phyloP scores from a whole-genome alignment of 2,329 filamentous ascomycete genomes.

The Coniochaeta sp. region DNA sequence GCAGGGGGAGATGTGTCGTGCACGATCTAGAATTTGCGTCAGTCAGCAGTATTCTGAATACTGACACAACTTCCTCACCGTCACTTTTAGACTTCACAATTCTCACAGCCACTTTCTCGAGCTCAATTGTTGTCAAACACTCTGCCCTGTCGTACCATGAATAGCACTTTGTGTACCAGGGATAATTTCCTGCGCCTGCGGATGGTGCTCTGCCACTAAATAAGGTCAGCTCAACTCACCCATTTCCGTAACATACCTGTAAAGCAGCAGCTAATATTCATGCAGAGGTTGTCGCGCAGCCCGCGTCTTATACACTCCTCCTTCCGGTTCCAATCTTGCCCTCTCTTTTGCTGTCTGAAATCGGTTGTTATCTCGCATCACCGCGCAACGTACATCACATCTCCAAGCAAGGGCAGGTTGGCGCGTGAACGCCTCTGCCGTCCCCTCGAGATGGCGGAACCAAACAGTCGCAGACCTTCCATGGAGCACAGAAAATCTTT shows the following conservation, averaged over 20 bases:
- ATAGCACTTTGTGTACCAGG: not conserved
- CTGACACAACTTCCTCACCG: not conserved
- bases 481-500: not conserved
- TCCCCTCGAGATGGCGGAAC: not conserved
- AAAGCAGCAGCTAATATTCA: not conserved
- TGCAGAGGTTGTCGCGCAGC: not conserved
- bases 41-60: not conserved
- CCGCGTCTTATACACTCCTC: not conserved
- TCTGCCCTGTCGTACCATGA: not conserved
- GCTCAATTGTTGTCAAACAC: not conserved
- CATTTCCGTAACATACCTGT: not conserved
- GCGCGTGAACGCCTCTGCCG: not conserved
- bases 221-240: too few relatives aligned
- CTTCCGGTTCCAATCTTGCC: not conserved
- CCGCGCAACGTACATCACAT: not conserved
- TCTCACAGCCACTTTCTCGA: not conserved
- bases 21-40: not conserved
- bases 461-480: not conserved
- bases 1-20: not conserved
- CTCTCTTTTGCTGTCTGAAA: not conserved
- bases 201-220: not conserved
- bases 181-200: not conserved
- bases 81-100: not conserved
- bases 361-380: not conserved
- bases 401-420: not conserved